Base-by-base conservation (phyloP, 2,329 filamentous ascomycete species). In the Emergomyces orientalis region DNA sequence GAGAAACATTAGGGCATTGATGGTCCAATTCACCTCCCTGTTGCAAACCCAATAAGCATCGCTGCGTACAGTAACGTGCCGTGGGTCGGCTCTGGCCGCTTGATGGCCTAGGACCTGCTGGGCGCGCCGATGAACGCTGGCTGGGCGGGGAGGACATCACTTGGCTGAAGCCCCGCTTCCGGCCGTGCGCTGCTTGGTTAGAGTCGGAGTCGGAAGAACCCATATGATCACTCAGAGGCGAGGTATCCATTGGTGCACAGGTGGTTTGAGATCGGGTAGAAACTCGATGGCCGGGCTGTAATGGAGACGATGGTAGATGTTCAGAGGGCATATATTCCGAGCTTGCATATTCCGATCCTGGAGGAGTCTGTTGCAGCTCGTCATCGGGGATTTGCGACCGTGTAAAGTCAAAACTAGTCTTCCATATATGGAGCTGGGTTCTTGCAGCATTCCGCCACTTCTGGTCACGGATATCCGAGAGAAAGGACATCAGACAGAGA, bases 401-500 rank as follows among this genome's bases (percentile, higher is more conserved):
- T n/a, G n/a, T n/a, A n/a, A n/a, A n/a, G n/a, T n/a, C n/a, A n/a
- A n/a, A n/a, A n/a, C n/a, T n/a, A n/a, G n/a, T n/a, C n/a, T n/a
- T n/a, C n/a, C n/a, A n/a, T n/a, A n/a, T n/a, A n/a, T n/a, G n/a
- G n/a, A n/a, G n/a, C n/a, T n/a, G n/a, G n/a, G 43, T 57, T n/a
- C 51, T 59, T 47, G 62, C 58, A 19, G 17, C 37, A 63, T 70
- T 67, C 30, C 70, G 63, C 69, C 67, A 73, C 7, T 65, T 63
- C 30, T 71, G 66, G 27, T 63, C 64, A 17, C 69, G 69, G 2
- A 59, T 2, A 25, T 60, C 22, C 5, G 67, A 69, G 22, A 52
- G 43, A 59, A 65, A 70, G 37, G 63, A 63, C 69, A 72, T 69
- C 32, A 72, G 63, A 63, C 64, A 69, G 3, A 70, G 64, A n/a